These are phyloP conservation scores for Cnidoscolus chayamansa DNA, from an alignment of 441 rosid species.

Conservation along the genomic window DNA sequence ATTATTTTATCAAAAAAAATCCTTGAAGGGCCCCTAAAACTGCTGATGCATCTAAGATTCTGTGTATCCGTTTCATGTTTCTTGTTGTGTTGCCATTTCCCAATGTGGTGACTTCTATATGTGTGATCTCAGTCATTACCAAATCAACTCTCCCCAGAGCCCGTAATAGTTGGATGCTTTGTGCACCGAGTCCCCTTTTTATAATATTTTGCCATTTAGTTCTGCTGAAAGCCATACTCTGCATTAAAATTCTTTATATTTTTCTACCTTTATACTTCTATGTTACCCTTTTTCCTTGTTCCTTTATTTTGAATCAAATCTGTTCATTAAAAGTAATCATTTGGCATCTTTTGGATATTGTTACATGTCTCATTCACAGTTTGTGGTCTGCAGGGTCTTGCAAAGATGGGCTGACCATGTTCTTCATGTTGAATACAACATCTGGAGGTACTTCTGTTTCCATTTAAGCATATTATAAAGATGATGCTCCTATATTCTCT, in stretches of 20 bases:
- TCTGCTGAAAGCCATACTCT: background rate
- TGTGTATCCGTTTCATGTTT: background rate
- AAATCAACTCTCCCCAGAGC: background rate
- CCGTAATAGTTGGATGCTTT: background rate
- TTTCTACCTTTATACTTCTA: background rate
- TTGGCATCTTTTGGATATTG: background rate
- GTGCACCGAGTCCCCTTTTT: background rate
- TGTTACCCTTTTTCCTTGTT: background rate
- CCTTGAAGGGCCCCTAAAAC: background rate
- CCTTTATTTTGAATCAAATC: background rate
- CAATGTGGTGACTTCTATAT: background rate
- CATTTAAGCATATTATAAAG: background rate
- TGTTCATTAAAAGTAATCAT: too few relatives aligned
- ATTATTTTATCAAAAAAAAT: background rate
- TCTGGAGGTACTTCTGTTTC: conserved; percentile 72
- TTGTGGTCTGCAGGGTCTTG: conserved; percentile 60
- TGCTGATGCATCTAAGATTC: conserved; percentile 14
- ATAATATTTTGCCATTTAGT: background rate
- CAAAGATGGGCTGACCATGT: conserved; percentile 92
- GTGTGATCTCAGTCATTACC: background rate
- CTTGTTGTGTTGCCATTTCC: conserved; percentile 4
- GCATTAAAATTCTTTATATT: conserved; percentile 2
- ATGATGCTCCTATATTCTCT: background rate
- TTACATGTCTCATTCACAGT: background rate
- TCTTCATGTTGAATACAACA: conserved; percentile 70